Base-by-base conservation (phyloP, 2,329 filamentous ascomycete species). In the Tolypocladium tundrense region DNA sequence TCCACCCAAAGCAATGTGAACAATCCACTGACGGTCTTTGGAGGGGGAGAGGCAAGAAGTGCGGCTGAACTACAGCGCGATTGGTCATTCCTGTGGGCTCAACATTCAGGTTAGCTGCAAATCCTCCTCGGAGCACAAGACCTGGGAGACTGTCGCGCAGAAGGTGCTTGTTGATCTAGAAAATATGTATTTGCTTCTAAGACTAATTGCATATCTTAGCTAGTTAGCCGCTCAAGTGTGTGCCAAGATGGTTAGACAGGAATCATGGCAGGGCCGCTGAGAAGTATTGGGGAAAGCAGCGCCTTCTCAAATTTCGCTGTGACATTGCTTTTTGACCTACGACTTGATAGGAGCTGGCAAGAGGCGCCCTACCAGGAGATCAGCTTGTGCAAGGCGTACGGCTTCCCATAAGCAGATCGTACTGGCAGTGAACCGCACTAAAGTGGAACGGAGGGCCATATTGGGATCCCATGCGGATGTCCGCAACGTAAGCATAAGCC, bases 11-110 rank as follows among this genome's bases (percentile, higher is more conserved):
- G 60, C 59, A 3, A 64, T 59, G 60, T 64, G 13, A 45, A 21
- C 9, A 1, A 27, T 16, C 21, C 31, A 24, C 3, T 14, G 43
- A 27, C 19, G 5, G 4, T 4, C 7, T 27, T 11, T 16, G 4
- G 1, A 21, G 11, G 4, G 4, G 24, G 55, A 51, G 59, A 48
- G n/a, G 53, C 60, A 33, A 60, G 43, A 7, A 65, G 60, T 19
- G 56, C 61, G 24, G 53, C 57, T n/a, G 58, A 66, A 50, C 56
- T 75, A 8, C 66, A 67, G 27, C 56, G 59, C 5, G 63, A 72
- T 9, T 63, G 66, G 50, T 72, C 72, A 2, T 71, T 73, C 35
- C 60, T 74, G 2, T 75, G 71, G 71, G 71, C 58, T 71, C 10
- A 71, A 67, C 52, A 69, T 75, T 16, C 70, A 69, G 60, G 65